Evolutionary conservation across 1,139 yeast genomes (phyloP), one percentile per base, ranked within the genome.

Genomic region (Candida pseudocylindracea): DNA sequence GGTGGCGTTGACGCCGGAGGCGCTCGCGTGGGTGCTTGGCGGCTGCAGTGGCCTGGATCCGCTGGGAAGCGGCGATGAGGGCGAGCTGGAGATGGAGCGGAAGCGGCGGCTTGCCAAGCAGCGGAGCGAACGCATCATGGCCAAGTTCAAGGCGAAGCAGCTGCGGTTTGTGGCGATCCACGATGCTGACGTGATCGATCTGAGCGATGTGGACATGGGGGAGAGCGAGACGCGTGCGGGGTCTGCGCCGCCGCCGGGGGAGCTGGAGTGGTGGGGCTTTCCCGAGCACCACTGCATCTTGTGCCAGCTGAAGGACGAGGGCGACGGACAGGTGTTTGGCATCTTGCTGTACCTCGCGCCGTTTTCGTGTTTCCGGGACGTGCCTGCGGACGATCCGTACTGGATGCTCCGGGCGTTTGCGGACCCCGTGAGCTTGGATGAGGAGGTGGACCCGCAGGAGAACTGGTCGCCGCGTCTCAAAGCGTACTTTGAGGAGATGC

Each of bases 211-310:
- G 8, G 65, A 58, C 30, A 57, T 57, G 53, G 60, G 54, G 34
- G 49, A 52, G 20, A 33, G 39, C 24, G 51, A 44, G n/a, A n/a
- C n/a, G n/a, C n/a, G n/a, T n/a, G n/a, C n/a, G n/a, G n/a, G n/a
- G n/a, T n/a, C n/a, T n/a, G n/a, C n/a, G n/a, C n/a, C 2, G 51
- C 44, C 2, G 48, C 45, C 9, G 50, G 20, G 20, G 6, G 20
- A 15, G 6, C 20, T 15, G 20, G 20, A 15, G 4, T 15, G 59
- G 7, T 79, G 92, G 92, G 55, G 55, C 29, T 81, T 67, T 43
- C 93, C 93, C 0, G 76, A 72, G 30, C 73, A 74, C 29, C 76
- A 72, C 38, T 88, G 98, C 47, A 74, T 85, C 29, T 60, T 88
- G 26, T 88, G 98, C 48, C 92, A 85, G 42, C 63, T 72, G 2